phyloP scores from a whole-genome alignment of 208 protist genomes.

The Herpetomonas tarakana region DNA sequence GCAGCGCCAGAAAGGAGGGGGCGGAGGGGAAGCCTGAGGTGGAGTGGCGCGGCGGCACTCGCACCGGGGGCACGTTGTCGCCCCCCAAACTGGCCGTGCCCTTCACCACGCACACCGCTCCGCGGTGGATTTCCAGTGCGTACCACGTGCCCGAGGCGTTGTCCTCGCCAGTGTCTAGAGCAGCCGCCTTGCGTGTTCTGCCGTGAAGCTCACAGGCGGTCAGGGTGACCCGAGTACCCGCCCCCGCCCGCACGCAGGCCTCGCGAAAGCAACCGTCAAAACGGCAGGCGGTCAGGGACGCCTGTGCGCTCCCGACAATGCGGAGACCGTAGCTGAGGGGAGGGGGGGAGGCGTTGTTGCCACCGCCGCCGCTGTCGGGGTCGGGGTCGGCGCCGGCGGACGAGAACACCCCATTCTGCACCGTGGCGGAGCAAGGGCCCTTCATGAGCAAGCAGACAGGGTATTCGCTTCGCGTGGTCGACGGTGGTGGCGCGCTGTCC shows the following conservation, averaged over 20 bases:
- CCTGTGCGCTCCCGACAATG: slow-evolving; percentile 38
- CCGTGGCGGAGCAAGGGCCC: background rate
- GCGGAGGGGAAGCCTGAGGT: too few species aligned
- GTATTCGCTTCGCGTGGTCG: background rate
- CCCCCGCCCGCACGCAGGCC: slow-evolving; percentile 44
- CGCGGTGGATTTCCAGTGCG: slow-evolving; percentile 48
- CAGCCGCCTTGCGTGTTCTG: background rate
- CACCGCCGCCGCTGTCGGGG: background rate
- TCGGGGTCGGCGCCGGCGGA: background rate
- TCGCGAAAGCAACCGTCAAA: slow-evolving; percentile 39
- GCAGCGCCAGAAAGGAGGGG: too few species aligned
- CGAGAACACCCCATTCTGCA: background rate
- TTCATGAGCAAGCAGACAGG: background rate
- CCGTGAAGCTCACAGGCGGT: slow-evolving; percentile 23
- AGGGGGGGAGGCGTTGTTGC: too few species aligned
- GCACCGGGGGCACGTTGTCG: too few species aligned
- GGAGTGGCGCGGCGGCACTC: too few species aligned
- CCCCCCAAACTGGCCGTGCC: background rate
- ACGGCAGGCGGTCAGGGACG: slow-evolving; percentile 33
- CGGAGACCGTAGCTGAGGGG: slow-evolving; percentile 49
- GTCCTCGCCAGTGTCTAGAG: too few species aligned
- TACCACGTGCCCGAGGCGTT: slow-evolving; percentile 5
- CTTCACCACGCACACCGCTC: slow-evolving; percentile 24
- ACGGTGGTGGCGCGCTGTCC: too few species aligned
- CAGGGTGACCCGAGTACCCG: slow-evolving; percentile 48